These are phyloP conservation scores for Chaetomium cochliodes DNA, from an alignment of 495 filamentous ascomycete genomes.

Conservation along the genomic window DNA sequence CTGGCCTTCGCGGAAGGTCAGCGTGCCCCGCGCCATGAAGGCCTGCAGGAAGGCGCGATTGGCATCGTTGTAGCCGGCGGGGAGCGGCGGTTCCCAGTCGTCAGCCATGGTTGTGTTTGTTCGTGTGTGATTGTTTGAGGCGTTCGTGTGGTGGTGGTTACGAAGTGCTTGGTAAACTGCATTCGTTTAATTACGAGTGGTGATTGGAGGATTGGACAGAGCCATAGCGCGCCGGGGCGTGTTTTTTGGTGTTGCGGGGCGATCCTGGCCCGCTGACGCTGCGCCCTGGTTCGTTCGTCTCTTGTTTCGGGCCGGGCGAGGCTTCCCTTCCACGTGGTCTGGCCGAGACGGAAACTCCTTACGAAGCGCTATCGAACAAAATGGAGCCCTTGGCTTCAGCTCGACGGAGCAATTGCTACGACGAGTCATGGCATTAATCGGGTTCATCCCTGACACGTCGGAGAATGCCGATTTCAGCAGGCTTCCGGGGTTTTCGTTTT, in stretches of 20 bases:
- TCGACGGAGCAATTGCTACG: no score
- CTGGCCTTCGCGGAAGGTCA: constrained; percentile 72
- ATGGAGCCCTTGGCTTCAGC: no score
- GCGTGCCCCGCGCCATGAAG: constrained; percentile 71
- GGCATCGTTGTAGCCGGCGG: constrained; percentile 52
- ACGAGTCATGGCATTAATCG: no score
- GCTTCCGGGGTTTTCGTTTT: not conserved
- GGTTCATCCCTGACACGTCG: not conserved
- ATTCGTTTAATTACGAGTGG: not conserved
- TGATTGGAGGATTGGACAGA: not conserved
- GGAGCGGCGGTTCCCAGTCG: constrained; percentile 32
- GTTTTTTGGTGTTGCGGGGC: constrained; percentile 15
- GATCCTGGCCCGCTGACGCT: not conserved
- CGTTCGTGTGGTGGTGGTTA: not conserved
- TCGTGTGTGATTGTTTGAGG: not conserved
- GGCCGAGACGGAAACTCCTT: not conserved
- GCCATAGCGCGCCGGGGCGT: not conserved
- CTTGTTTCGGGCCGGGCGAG: not conserved
- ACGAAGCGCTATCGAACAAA: no score
- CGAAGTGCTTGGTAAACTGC: no score
- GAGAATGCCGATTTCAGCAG: not conserved
- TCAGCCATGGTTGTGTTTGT: constrained; percentile 25
- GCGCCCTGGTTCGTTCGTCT: no score
- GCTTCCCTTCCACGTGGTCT: not conserved
- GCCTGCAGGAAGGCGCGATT: constrained; percentile 94